phyloP scores from a whole-genome alignment of 768 basidiomycete species.

The Rhizopogon sp. region DNA sequence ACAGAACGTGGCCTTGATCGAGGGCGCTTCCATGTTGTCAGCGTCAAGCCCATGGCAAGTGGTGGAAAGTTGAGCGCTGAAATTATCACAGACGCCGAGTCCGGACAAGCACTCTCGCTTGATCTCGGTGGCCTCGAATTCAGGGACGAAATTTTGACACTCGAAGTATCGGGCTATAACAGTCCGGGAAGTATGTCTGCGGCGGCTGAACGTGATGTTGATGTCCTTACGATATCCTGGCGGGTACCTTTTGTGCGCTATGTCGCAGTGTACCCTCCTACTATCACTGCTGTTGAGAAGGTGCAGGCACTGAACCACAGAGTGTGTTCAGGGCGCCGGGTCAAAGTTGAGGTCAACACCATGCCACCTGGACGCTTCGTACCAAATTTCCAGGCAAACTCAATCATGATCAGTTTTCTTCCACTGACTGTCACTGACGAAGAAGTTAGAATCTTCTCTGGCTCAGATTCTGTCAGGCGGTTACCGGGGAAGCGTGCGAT shows the following conservation, averaged over 20 bases:
- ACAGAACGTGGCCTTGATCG: slow-evolving; percentile 36
- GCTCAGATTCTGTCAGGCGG: slow-evolving; percentile 19
- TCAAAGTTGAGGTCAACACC: slow-evolving; percentile 42
- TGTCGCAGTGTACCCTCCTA: slow-evolving; percentile 35
- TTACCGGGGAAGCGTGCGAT: slow-evolving; percentile 17
- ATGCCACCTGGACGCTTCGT: slow-evolving; percentile 28
- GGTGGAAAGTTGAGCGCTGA: slow-evolving; percentile 33
- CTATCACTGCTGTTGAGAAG: slow-evolving; percentile 19
- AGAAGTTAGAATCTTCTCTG: slow-evolving; percentile 27
- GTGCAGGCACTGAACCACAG: slow-evolving; percentile 32
- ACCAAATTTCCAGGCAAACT: slow-evolving; percentile 21
- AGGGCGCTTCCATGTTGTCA: slow-evolving; percentile 28
- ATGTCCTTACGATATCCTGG: slow-evolving; percentile 50
- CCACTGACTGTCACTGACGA: slow-evolving; percentile 21
- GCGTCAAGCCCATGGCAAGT: slow-evolving; percentile 19
- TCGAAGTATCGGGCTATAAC: slow-evolving; percentile 38
- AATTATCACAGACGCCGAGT: slow-evolving; percentile 37
- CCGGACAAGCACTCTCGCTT: slow-evolving; percentile 35
- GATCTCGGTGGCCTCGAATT: slow-evolving; percentile 48
- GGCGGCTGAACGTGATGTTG: slow-evolving; percentile 23
- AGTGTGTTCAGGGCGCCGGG: slow-evolving; percentile 34
- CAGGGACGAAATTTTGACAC: slow-evolving; percentile 33
- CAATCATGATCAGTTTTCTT: slow-evolving; percentile 42
- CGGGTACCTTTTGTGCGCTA: slow-evolving; percentile 40
- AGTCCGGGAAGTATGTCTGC: slow-evolving; percentile 38